Conservation (phyloP, 345 rosid genomes). For the Passiflora organensis region DNA sequence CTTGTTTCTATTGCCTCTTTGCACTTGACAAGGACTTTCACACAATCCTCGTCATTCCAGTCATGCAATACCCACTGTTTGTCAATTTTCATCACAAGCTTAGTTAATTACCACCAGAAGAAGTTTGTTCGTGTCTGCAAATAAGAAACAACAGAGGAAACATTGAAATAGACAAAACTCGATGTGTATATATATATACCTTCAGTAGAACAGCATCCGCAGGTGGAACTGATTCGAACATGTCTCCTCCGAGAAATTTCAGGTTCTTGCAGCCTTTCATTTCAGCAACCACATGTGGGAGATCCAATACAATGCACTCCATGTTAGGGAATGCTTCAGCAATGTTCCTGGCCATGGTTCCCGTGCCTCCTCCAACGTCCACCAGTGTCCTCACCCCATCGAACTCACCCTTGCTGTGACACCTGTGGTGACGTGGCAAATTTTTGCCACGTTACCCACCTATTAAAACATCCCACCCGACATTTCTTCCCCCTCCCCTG, state of each 20-base stretch:
- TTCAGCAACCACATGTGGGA: slow-evolving; percentile 14
- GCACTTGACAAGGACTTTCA: slow-evolving; percentile 8
- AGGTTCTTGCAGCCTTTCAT: slow-evolving; percentile 7
- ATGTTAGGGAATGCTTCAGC: slow-evolving; percentile 10
- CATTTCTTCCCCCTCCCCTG: no score
- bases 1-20: slow-evolving; percentile 9
- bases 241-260: slow-evolving; percentile 15
- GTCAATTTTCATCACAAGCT: neutral
- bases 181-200: neutral
- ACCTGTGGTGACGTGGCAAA: no score
- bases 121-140: neutral
- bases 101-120: no score
- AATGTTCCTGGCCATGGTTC: slow-evolving; percentile 15
- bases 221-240: slow-evolving; percentile 18
- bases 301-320: slow-evolving; percentile 17
- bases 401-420: no score
- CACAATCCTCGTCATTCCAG: slow-evolving; percentile 1
- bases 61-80: slow-evolving; percentile 1
- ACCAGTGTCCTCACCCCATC: slow-evolving; percentile 11
- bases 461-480: no score
- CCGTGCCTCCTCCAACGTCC: slow-evolving; percentile 26
- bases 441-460: no score
- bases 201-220: slow-evolving; percentile 1
- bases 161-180: no score
- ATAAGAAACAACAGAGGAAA: no score